Evolutionary conservation across 768 basidiomycete species (phyloP), one percentile per base, ranked within the genome.

Genomic region (Termitomyces sp.): DNA sequence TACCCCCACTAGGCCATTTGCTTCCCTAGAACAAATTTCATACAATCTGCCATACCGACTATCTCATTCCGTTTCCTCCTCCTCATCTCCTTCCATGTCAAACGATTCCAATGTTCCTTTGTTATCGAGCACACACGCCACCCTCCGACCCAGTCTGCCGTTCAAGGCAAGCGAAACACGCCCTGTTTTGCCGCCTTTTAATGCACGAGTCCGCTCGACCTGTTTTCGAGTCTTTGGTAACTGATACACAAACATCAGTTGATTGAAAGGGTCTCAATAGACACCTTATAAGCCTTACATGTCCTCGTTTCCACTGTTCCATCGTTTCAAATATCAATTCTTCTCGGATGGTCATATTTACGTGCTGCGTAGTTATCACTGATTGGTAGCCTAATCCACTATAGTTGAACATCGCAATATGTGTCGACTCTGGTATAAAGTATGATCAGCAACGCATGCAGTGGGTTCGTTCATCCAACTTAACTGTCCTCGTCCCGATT

Each of bases 51-150:
- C n/a, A n/a, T 21, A 33, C 52, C 19, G 21, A 48, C 41, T 35
- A 44, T 44, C 49, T 35, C 41, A 60, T 67, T 78, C 80, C 67
- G 67, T 67, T 62, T 78, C 77, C 64, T 82, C 84, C 61, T 50
- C 50, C n/a, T 71, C 82, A 60, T 84, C 84, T 54, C 78, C 86
- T 74, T 89, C 90, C 72, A 92, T 75, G 76, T 92, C 90, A 64
- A 91, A 74, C 45, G 85, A 77, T 73, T 92, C 87, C 78, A 92
- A 66, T 56, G 71, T 77, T 61, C 88, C 89, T 53, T 75, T 75
- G 56, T 70, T 72, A 68, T 88, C 88, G 67, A 91, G 68, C 55
- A 91, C 79, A 68, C 90, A 89, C 6, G 83, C 88, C 51, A 91
- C 84, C 64, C 87, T 75, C 65, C 90, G 84, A 54, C 88, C 87